A percentile compares a stretch with the other conserved stretches of the same genome.
phyloP scores from a whole-genome alignment of 2,329 filamentous ascomycete genomes.

The Ophiostoma sp. region DNA sequence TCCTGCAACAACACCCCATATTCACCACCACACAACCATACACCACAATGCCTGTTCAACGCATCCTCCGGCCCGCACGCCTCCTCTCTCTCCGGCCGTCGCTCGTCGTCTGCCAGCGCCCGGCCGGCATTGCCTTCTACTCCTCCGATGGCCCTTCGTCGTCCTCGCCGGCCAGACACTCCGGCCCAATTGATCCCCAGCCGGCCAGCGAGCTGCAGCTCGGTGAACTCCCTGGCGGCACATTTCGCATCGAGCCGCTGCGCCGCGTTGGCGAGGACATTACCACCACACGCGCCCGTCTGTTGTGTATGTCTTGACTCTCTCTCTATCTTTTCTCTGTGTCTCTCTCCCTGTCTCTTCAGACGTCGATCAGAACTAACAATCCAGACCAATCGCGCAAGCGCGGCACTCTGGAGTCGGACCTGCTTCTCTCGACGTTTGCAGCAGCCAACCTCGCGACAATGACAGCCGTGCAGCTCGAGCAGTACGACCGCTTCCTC shows the following conservation, averaged over 20 bases:
- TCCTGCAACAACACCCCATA: neutral
- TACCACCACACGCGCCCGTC: slow-evolving; percentile 79
- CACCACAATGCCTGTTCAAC: slow-evolving; percentile 18
- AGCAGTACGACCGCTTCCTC: slow-evolving; percentile 84
- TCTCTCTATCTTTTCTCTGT: neutral
- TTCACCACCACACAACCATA: neutral
- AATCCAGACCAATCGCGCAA: slow-evolving; percentile 86
- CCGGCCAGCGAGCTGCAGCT: slow-evolving; percentile 59
- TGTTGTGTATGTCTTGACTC: slow-evolving; percentile 52
- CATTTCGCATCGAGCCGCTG: slow-evolving; percentile 86
- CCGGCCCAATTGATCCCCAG: slow-evolving; percentile 31
- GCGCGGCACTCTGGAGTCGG: slow-evolving; percentile 89
- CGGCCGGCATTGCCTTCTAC: neutral
- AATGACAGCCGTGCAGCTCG: slow-evolving; percentile 69
- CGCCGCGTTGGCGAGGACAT: slow-evolving; percentile 76
- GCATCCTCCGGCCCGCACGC: slow-evolving; percentile 23
- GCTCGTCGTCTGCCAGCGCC: slow-evolving; percentile 15
- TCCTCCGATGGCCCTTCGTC: slow-evolving; percentile 11
- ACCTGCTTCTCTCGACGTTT: slow-evolving; percentile 94
- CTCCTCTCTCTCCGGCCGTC: slow-evolving; percentile 24
- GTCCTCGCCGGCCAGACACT: slow-evolving; percentile 15
- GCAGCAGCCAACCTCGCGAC: slow-evolving; percentile 68
- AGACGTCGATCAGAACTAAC: neutral
- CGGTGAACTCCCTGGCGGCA: slow-evolving; percentile 80
- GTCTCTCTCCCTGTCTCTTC: neutral